phyloP scores from a whole-genome alignment of 768 basidiomycete species.

The Suillus clintonianus region DNA sequence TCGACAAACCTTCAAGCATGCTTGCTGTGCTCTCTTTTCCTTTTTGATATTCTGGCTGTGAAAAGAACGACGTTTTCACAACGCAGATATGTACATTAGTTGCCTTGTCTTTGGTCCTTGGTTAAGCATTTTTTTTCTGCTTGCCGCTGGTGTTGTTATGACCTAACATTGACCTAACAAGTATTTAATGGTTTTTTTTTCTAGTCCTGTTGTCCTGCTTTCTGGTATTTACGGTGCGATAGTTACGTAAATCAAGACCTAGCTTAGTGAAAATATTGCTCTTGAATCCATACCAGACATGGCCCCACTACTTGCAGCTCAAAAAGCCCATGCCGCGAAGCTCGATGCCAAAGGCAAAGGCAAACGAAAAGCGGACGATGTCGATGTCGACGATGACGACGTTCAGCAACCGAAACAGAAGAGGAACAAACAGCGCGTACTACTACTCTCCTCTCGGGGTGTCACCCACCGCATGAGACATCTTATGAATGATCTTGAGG shows the following conservation, averaged over 20 bases:
- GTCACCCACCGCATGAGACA: slow-evolving; percentile 97
- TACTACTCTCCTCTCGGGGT: slow-evolving; percentile 90
- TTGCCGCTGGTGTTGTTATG: neutral
- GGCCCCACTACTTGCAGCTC: slow-evolving; percentile 66
- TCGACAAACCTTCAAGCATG: neutral
- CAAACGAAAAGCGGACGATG: slow-evolving; percentile 67
- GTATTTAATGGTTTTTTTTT: neutral
- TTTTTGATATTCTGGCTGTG: neutral
- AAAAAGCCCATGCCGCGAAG: slow-evolving; percentile 57
- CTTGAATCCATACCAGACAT: slow-evolving; percentile 33
- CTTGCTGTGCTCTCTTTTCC: neutral
- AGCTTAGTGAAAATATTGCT: neutral
- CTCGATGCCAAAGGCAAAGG: slow-evolving; percentile 44
- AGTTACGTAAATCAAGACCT: slow-evolving; percentile 24
- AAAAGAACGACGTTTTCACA: neutral
- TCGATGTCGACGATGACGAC: slow-evolving; percentile 57
- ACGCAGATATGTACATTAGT: slow-evolving; percentile 4
- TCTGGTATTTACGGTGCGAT: neutral
- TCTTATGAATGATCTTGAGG: slow-evolving; percentile 92
- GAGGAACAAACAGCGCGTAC: slow-evolving; percentile 93
- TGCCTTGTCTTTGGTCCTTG: neutral
- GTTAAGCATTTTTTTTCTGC: slow-evolving; percentile 2
- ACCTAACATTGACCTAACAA: slow-evolving; percentile 2
- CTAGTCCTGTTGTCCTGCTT: neutral
- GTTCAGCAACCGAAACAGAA: slow-evolving; percentile 48